Evolutionary conservation across 108 stramenopile species (phyloP).

Genomic region (Asterionellopsis glacialis): DNA sequence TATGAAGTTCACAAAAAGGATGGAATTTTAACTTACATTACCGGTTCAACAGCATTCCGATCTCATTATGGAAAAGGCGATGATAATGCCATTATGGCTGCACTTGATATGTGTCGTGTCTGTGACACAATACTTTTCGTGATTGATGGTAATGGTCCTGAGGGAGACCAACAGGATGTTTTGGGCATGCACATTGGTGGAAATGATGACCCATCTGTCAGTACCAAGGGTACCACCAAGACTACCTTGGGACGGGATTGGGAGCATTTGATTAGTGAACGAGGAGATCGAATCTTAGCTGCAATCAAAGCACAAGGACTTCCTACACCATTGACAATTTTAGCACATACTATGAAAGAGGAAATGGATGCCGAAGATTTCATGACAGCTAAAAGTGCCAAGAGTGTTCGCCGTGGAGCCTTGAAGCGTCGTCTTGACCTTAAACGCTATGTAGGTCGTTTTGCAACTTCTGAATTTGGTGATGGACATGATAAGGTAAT

Average conservation of each 20-base stretch:
- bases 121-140: conserved; percentile 86
- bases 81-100: conserved; percentile 70
- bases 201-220: conserved; percentile 22
- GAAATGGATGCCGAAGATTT: conserved; percentile 34
- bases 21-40: conserved; percentile 72
- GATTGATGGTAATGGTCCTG: conserved; percentile 64
- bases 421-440: conserved; percentile 73
- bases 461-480: conserved; percentile 76
- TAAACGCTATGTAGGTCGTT: conserved; percentile 62
- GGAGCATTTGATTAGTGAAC: conserved; percentile 68
- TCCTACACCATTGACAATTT: conserved; percentile 82
- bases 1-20: conserved; percentile 78
- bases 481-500: conserved; percentile 57
- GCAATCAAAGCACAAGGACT: conserved; percentile 94
- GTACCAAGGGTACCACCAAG: conserved; percentile 41
- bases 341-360: conserved; percentile 50
- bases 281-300: conserved; percentile 84
- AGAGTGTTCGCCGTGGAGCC: conserved; percentile 54
- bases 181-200: conserved; percentile 40
- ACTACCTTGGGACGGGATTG: conserved; percentile 32
- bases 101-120: conserved; percentile 83
- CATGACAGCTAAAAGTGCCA: conserved; percentile 56
- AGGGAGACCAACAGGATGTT: conserved; percentile 13
- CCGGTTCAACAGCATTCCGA: conserved; percentile 64
- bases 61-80: conserved; percentile 51